A percentile compares a stretch with the other conserved stretches of the same genome.
Evolutionary conservation across 2,329 filamentous ascomycete species (phyloP).

Genomic region (Xylariaceae sp.): DNA sequence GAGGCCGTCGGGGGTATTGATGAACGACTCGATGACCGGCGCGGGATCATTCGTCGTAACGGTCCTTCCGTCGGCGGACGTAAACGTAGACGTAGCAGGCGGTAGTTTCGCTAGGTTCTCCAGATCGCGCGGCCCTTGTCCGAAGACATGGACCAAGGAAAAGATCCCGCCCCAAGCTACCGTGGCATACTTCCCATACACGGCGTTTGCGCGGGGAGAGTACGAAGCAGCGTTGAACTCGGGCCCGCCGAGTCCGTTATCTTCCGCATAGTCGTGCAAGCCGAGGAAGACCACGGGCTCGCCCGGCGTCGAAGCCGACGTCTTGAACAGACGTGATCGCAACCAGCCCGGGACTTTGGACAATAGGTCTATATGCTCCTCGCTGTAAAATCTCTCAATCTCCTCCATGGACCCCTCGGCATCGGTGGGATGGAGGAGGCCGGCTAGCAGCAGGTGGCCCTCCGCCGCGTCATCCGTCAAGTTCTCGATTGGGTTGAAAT

Average conservation of each 20-base stretch:
- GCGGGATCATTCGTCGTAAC: slow-evolving; percentile 46
- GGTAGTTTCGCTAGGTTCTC: slow-evolving; percentile 47
- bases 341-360: slow-evolving; percentile 73
- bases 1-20: slow-evolving; percentile 64
- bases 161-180: slow-evolving; percentile 56
- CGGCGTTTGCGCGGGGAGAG: slow-evolving; percentile 56
- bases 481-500: slow-evolving; percentile 56
- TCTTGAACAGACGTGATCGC: slow-evolving; percentile 64
- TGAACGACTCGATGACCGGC: slow-evolving; percentile 59
- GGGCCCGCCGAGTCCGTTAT: slow-evolving; percentile 60
- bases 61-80: slow-evolving; percentile 49
- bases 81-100: slow-evolving; percentile 43
- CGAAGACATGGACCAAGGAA: slow-evolving; percentile 73
- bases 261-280: slow-evolving; percentile 65
- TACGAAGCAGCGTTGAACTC: slow-evolving; percentile 58
- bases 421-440: slow-evolving; percentile 51
- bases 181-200: slow-evolving; percentile 54
- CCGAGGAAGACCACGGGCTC: slow-evolving; percentile 54
- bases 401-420: slow-evolving; percentile 46
- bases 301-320: slow-evolving; percentile 51
- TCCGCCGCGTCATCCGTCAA: slow-evolving; percentile 53
- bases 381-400: slow-evolving; percentile 62
- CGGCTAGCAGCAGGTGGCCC: slow-evolving; percentile 56
- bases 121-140: slow-evolving; percentile 65
- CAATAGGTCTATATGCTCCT: slow-evolving; percentile 69